Conservation (phyloP, 164 flowering plant species). For the Nymphaea colorata region DNA sequence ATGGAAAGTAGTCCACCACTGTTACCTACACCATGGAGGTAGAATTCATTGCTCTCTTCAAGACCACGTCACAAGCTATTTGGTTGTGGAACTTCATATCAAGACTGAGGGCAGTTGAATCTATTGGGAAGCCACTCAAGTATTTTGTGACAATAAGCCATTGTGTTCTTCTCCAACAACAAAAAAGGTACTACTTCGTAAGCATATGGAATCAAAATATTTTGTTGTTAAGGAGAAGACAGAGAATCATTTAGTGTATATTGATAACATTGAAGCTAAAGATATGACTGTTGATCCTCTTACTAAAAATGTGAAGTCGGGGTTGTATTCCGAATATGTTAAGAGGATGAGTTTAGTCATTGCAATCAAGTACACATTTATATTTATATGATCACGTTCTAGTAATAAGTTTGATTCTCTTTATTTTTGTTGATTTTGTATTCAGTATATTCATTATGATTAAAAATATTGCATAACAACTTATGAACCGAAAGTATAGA, state of each 20-base stretch:
- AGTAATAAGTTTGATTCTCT: too few relatives aligned
- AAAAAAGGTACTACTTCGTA: background rate
- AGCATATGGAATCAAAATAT: background rate
- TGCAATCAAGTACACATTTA: too few relatives aligned
- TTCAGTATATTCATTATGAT: too few relatives aligned
- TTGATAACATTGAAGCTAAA: background rate
- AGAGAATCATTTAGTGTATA: background rate
- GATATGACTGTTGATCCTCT: constrained; percentile 2
- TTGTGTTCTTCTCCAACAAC: background rate
- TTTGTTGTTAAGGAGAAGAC: background rate
- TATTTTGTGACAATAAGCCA: constrained; percentile 3
- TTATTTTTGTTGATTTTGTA: too few relatives aligned
- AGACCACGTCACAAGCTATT: background rate
- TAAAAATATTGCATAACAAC: too few relatives aligned
- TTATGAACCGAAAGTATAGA: too few relatives aligned
- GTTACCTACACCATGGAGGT: constrained; percentile 1
- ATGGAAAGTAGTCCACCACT: background rate
- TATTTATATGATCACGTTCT: too few relatives aligned
- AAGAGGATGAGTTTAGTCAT: background rate
- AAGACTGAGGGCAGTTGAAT: background rate
- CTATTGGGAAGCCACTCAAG: background rate
- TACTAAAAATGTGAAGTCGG: background rate
- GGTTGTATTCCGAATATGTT: too few relatives aligned
- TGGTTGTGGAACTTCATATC: background rate
- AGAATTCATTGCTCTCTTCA: constrained; percentile 1